Conservation (phyloP, 2,329 filamentous ascomycete species). For the Ascochyta pisi region DNA sequence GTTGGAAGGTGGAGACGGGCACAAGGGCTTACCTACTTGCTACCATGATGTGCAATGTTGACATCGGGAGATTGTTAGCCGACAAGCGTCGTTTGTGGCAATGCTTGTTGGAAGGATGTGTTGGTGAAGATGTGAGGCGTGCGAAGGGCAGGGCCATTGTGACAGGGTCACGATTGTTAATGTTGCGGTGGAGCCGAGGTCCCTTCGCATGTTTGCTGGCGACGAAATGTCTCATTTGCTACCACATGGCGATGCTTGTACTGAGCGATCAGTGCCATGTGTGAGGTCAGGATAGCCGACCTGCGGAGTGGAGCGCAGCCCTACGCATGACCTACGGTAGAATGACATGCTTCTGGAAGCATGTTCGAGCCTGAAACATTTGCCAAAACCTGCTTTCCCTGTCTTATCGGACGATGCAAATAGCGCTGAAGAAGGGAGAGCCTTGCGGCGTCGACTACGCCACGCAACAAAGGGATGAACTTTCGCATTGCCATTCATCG, state of each 20-base stretch:
- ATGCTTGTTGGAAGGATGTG: neutral
- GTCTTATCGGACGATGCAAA: conserved; percentile 6
- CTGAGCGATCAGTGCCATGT: conserved; percentile 9
- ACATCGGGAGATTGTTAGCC: neutral
- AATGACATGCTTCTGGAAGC: conserved; percentile 22
- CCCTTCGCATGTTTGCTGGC: conserved; percentile 1
- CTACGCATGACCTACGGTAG: conserved; percentile 9
- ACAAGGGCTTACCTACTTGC: conserved; percentile 7
- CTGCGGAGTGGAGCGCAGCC: conserved; percentile 11
- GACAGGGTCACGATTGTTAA: neutral
- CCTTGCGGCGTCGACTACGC: conserved; percentile 16
- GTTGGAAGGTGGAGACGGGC: conserved; percentile 8
- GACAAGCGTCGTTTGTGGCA: neutral
- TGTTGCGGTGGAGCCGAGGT: conserved; percentile 4
- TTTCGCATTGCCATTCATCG: conserved; percentile 7
- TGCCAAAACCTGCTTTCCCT: conserved; percentile 15
- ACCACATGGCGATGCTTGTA: conserved; percentile 6
- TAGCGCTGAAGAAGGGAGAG: conserved; percentile 13
- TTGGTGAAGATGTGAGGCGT: conserved; percentile 7
- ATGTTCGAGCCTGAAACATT: conserved; percentile 21
- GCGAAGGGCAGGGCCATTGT: neutral
- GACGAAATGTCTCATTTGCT: conserved; percentile 8
- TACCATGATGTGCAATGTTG: conserved; percentile 7
- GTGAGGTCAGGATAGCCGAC: conserved; percentile 15
- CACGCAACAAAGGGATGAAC: conserved; percentile 15